Percentiles rank a stretch among this genome's conserved stretches.
These are phyloP conservation scores for Funneliformis geosporum DNA, from an alignment of 192 early-diverging fungal genomes.

Conservation along the genomic window DNA sequence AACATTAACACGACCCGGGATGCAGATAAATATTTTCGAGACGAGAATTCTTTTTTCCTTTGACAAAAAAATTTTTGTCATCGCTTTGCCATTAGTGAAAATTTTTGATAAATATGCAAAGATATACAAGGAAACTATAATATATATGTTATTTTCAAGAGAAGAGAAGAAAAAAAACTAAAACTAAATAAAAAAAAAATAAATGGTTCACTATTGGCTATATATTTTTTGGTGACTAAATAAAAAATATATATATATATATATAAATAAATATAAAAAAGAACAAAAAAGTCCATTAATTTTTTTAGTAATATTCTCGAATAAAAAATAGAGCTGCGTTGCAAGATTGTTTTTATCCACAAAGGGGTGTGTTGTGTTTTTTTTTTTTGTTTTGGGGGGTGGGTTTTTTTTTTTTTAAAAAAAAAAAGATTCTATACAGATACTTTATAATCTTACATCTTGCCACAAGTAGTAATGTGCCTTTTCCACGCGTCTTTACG, in stretches of 20 bases:
- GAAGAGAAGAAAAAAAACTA: not conserved
- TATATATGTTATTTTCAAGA: not conserved
- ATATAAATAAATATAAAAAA: not conserved
- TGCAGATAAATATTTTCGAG: slow-evolving; percentile 20
- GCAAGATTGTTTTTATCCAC: not conserved
- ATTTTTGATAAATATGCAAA: not conserved
- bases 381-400: not conserved
- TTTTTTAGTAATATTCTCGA: not conserved
- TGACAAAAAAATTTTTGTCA: slow-evolving; percentile 10
- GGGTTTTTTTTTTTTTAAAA: not conserved
- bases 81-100: slow-evolving; percentile 7
- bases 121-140: not conserved
- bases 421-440: not conserved
- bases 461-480: slow-evolving; percentile 41
- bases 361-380: not conserved
- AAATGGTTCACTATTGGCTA: not conserved
- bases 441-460: not conserved
- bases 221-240: not conserved
- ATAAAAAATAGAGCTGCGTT: not conserved
- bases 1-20: slow-evolving; percentile 9
- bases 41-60: slow-evolving; percentile 19
- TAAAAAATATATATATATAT: not conserved
- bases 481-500: slow-evolving; percentile 68
- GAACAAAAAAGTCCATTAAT: not conserved
- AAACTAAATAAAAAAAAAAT: not conserved